phyloP scores from a whole-genome alignment of 2,329 filamentous ascomycete genomes.

The Lithohypha guttulata region DNA sequence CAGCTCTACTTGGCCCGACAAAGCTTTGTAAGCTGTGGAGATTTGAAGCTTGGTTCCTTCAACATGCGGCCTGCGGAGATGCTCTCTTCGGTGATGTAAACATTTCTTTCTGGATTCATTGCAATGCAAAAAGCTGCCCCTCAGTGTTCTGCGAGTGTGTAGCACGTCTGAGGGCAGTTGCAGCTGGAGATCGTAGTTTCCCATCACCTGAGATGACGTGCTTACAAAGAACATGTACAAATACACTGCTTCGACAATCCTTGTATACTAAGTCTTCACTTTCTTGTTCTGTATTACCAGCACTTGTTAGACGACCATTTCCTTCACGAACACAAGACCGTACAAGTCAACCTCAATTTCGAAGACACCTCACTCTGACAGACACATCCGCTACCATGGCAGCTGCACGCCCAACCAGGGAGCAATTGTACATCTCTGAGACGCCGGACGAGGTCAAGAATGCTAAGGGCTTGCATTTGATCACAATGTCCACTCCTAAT shows the following conservation, averaged over 20 bases:
- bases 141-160: too few species aligned
- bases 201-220: constrained; percentile 1
- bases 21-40: too few species aligned
- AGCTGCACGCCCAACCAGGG: constrained; percentile 27
- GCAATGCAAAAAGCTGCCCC: constrained; percentile 1
- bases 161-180: too few species aligned
- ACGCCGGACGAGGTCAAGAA: constrained; percentile 37
- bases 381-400: background rate
- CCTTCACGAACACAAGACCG: too few species aligned
- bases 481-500: constrained; percentile 43
- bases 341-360: too few species aligned
- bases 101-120: too few species aligned
- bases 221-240: background rate
- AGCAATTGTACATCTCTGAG: constrained; percentile 34
- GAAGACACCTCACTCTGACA: too few species aligned
- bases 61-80: background rate
- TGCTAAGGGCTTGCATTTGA: constrained; percentile 42
- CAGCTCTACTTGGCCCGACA: too few species aligned
- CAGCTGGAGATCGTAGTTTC: too few species aligned
- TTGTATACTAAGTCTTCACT: background rate
- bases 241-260: background rate
- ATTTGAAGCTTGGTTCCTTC: too few species aligned
- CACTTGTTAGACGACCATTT: too few species aligned
- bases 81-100: background rate
- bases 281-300: background rate